These are phyloP conservation scores for Vitis rupestris DNA, from an alignment of 164 flowering plant species.

Conservation along the genomic window DNA sequence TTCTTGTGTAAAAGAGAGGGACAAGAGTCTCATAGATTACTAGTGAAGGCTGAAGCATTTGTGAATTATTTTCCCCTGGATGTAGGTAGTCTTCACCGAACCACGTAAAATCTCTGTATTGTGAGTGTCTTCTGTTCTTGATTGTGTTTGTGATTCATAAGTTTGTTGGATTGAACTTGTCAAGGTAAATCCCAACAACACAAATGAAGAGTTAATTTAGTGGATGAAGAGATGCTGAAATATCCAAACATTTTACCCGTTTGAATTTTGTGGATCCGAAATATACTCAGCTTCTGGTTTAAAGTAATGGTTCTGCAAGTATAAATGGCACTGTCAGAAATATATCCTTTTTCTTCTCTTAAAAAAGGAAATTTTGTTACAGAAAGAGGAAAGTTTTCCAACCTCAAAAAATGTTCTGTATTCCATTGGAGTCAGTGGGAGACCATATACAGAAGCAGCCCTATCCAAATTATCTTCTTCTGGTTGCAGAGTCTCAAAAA, in stretches of 20 bases:
- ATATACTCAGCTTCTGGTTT: conserved; percentile 78
- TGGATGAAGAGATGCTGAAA: background rate
- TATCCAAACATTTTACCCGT: conserved; percentile 48
- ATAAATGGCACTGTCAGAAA: conserved; percentile 8
- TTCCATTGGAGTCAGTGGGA: conserved; percentile 78
- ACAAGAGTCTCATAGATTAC: too few relatives aligned
- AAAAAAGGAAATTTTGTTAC: background rate
- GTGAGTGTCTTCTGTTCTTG: too few relatives aligned
- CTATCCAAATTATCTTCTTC: conserved; percentile 22
- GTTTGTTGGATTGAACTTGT: too few relatives aligned
- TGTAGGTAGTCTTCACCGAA: too few relatives aligned
- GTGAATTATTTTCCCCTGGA: too few relatives aligned
- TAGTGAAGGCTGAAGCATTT: too few relatives aligned
- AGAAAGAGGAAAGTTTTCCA: conserved; percentile 5
- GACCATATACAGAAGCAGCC: conserved; percentile 50
- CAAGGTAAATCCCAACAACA: background rate
- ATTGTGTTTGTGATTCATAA: too few relatives aligned
- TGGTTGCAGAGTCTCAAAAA: conserved; percentile 13
- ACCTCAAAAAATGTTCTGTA: conserved; percentile 82
- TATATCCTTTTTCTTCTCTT: too few relatives aligned
- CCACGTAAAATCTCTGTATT: too few relatives aligned
- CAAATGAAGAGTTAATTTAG: background rate
- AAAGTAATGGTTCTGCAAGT: conserved; percentile 57
- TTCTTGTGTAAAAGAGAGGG: too few relatives aligned
- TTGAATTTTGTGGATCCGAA: conserved; percentile 31